Conservation (phyloP, 768 basidiomycete species). For the Leccinum barrowsii region DNA sequence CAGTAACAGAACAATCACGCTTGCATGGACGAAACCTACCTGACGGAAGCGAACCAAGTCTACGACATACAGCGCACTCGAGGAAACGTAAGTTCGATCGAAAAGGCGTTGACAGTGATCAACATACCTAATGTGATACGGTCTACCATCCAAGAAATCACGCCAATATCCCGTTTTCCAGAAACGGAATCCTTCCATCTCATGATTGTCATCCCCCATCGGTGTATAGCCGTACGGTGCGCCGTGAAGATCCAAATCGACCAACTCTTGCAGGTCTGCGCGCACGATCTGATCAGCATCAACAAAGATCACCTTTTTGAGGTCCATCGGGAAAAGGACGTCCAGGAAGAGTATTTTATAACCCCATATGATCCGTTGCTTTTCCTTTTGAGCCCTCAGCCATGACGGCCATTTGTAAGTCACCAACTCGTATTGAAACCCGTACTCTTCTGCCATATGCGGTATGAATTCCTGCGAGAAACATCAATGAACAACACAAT, state of each 20-base stretch:
- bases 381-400: conserved; percentile 95
- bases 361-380: conserved; percentile 98
- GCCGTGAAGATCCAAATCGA: conserved; percentile 89
- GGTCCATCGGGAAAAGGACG: conserved; percentile 97
- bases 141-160: conserved; percentile 75
- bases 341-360: conserved; percentile 99
- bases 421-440: conserved; percentile 94
- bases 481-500: neutral
- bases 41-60: conserved; percentile 95
- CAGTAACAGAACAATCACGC: neutral
- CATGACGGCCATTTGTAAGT: conserved; percentile 99
- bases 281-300: conserved; percentile 98
- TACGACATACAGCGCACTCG: conserved; percentile 90
- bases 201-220: conserved; percentile 92
- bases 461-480: conserved; percentile 83
- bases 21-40: conserved; percentile 35
- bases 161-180: conserved; percentile 99
- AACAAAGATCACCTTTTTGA: conserved; percentile 98
- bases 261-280: conserved; percentile 90
- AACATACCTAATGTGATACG: conserved; percentile 92
- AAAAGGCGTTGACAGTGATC: neutral
- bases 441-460: conserved; percentile 84
- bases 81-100: conserved; percentile 8
- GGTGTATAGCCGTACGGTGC: conserved; percentile 96
- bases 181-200: conserved; percentile 98